phyloP scores from a whole-genome alignment of 177 flowering plant species.

The Telopea speciosissima region DNA sequence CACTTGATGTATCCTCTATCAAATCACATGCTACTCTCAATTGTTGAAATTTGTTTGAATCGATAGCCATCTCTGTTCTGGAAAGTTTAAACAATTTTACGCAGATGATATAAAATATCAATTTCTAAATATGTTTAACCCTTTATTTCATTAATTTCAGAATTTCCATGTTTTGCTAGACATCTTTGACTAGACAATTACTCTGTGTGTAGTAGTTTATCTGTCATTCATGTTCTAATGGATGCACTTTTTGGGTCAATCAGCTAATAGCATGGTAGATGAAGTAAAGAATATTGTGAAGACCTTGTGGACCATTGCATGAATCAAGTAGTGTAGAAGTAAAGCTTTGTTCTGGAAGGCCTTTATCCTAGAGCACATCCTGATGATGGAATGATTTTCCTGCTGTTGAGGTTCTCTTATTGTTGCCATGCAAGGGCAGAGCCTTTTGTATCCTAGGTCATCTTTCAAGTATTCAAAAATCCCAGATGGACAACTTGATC shows the following conservation, averaged over 20 bases:
- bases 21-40: too few species aligned
- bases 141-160: too few species aligned
- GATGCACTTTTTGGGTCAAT: slow-evolving; percentile 4
- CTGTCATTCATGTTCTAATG: slow-evolving; percentile 1
- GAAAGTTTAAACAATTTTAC: background rate
- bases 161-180: background rate
- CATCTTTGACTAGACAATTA: background rate
- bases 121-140: background rate
- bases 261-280: slow-evolving; percentile 10
- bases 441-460: slow-evolving; percentile 7
- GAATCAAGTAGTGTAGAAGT: slow-evolving; percentile 1
- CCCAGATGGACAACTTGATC: slow-evolving; percentile 12
- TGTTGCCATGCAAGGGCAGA: slow-evolving; percentile 25
- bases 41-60: too few species aligned
- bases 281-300: background rate
- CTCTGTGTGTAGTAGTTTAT: background rate
- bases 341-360: background rate
- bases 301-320: background rate
- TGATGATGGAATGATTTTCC: background rate
- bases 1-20: too few species aligned
- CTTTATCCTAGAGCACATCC: background rate
- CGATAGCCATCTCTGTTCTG: background rate
- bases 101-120: background rate
- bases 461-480: slow-evolving; percentile 9
- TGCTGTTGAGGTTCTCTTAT: background rate